These are phyloP conservation scores for Elsinoe ampelina DNA, from an alignment of 2,329 filamentous ascomycete species.

Conservation along the genomic window DNA sequence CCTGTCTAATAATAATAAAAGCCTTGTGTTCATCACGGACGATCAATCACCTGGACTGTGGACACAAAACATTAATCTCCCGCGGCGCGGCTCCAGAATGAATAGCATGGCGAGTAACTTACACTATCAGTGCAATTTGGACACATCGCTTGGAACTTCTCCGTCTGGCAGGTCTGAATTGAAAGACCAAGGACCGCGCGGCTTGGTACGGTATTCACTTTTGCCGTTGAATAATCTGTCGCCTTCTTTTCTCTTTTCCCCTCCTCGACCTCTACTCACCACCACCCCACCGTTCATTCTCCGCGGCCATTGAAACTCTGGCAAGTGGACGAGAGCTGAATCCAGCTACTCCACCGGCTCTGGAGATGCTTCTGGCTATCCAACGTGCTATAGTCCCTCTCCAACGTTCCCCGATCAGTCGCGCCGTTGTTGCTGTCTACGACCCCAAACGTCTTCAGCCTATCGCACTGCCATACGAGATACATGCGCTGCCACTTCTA, in stretches of 20 bases:
- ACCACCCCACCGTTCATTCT: too few relatives aligned
- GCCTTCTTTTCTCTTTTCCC: not conserved
- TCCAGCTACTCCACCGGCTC: too few relatives aligned
- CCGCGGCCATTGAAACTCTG: too few relatives aligned
- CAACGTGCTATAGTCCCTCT: not conserved
- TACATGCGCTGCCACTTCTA: not conserved
- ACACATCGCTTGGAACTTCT: not conserved
- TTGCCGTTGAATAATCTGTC: not conserved
- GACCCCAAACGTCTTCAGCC: not conserved
- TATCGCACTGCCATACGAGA: not conserved
- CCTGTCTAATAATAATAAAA: too few relatives aligned
- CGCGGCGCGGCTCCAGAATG: not conserved
- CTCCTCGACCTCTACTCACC: not conserved
- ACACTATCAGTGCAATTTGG: too few relatives aligned
- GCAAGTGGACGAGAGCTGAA: too few relatives aligned
- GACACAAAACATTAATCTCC: too few relatives aligned
- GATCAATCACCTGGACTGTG: too few relatives aligned
- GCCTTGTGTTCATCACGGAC: too few relatives aligned
- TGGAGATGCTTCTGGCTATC: too few relatives aligned
- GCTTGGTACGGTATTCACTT: too few relatives aligned
- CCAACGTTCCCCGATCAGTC: not conserved
- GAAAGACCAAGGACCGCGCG: not conserved
- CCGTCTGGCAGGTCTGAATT: not conserved
- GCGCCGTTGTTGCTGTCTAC: not conserved
- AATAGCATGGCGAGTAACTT: not conserved